A percentile compares a stretch with the other conserved stretches of the same genome.
Conservation (phyloP, 805 yeast species). For the Vanderwaltozyma yarrowii region DNA sequence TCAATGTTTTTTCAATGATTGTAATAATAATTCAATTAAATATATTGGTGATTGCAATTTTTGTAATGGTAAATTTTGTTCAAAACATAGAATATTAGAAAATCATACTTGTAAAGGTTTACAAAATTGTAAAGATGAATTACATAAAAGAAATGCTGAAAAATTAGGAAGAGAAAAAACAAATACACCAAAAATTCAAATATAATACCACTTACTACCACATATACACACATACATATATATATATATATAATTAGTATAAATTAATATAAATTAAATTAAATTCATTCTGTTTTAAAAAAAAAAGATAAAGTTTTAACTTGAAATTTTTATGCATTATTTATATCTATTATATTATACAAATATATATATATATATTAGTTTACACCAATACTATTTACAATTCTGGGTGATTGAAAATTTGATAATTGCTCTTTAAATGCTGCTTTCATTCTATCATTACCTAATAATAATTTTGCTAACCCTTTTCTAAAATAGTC, state of each 20-base stretch:
- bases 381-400: background rate
- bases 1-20: slow-evolving; percentile 43
- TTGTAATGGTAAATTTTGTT: slow-evolving; percentile 78
- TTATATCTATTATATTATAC: no score
- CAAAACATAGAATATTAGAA: slow-evolving; percentile 78
- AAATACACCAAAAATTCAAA: slow-evolving; percentile 41
- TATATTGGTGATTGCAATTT: slow-evolving; percentile 75
- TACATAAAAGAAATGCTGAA: slow-evolving; percentile 77
- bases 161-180: slow-evolving; percentile 80
- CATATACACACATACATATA: background rate
- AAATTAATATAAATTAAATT: no score
- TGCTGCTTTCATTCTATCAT: slow-evolving; percentile 38
- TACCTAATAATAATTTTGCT: slow-evolving; percentile 44
- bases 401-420: slow-evolving; percentile 17
- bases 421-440: slow-evolving; percentile 27
- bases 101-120: slow-evolving; percentile 74
- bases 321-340: no score
- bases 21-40: slow-evolving; percentile 53
- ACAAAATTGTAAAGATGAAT: slow-evolving; percentile 67
- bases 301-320: no score
- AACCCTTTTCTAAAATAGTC: slow-evolving; percentile 34
- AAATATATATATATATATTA: background rate
- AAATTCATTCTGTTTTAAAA: no score
- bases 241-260: no score
- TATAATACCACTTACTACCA: no score